Percentiles rank a stretch among this genome's conserved stretches.
Conservation (phyloP, 1,139 yeast species). For the Diutina sp. region DNA sequence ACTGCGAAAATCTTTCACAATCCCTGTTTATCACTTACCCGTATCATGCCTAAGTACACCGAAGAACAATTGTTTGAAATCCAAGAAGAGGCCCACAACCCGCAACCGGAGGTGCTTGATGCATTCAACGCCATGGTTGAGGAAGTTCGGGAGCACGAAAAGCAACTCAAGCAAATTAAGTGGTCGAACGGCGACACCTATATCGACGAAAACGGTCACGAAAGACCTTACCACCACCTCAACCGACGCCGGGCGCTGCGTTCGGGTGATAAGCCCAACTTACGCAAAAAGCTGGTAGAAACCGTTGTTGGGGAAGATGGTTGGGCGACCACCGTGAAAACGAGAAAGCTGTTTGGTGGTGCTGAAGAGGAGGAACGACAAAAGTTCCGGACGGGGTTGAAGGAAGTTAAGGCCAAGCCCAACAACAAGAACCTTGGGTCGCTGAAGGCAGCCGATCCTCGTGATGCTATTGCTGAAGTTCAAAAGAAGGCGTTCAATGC, state of each 20-base stretch:
- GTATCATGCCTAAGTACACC: slow-evolving; percentile 36
- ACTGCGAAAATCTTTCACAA: slow-evolving; percentile 1
- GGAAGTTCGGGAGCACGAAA: slow-evolving; percentile 37
- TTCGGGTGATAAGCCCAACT: slow-evolving; percentile 29
- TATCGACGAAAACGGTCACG: slow-evolving; percentile 35
- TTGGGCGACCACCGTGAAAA: slow-evolving; percentile 56
- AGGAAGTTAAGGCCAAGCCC: slow-evolving; percentile 44
- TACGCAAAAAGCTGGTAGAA: slow-evolving; percentile 48
- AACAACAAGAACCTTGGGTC: slow-evolving; percentile 65
- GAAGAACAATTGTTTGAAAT: slow-evolving; percentile 54
- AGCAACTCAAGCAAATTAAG: slow-evolving; percentile 17
- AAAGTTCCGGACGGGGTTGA: slow-evolving; percentile 32
- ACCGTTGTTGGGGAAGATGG: slow-evolving; percentile 62
- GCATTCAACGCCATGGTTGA: slow-evolving; percentile 58
- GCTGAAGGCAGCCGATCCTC: slow-evolving; percentile 59
- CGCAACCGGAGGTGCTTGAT: slow-evolving; percentile 49
- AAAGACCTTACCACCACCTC: slow-evolving; percentile 35
- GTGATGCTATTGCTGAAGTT: slow-evolving; percentile 57
- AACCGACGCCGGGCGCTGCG: slow-evolving; percentile 53
- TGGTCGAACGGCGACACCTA: slow-evolving; percentile 35
- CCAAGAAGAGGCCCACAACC: slow-evolving; percentile 43
- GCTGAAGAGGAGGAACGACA: slow-evolving; percentile 37
- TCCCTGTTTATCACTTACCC: background rate
- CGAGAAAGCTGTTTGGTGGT: slow-evolving; percentile 32
- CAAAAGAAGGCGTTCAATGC: slow-evolving; percentile 61